Evolutionary conservation across 164 flowering plant species (phyloP).

Genomic region (Cinnamomum chago): DNA sequence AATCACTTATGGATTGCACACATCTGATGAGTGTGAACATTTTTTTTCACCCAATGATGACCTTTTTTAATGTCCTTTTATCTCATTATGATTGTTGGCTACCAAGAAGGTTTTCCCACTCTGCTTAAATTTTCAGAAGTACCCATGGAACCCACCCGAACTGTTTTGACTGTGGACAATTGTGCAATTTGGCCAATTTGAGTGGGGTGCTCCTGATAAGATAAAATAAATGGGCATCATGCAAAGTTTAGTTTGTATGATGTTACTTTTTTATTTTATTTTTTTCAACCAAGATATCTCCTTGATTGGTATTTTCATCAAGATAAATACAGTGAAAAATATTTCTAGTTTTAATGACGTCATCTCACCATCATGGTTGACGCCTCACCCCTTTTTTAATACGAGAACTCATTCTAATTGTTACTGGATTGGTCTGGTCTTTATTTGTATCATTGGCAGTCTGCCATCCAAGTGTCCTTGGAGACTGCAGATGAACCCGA

Average conservation of each 20-base stretch:
- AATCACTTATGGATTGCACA: no score
- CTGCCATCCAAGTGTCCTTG: conserved; percentile 22
- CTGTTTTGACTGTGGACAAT: background rate
- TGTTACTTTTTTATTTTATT: background rate
- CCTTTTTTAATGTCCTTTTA: no score
- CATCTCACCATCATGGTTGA: no score
- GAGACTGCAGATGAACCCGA: conserved; percentile 22
- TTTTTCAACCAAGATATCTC: no score
- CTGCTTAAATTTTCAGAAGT: background rate
- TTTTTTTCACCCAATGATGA: no score
- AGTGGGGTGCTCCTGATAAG: background rate
- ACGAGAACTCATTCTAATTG: background rate
- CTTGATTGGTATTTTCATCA: no score
- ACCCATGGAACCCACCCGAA: background rate
- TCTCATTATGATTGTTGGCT: no score
- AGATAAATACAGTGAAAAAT: background rate
- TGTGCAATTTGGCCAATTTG: background rate
- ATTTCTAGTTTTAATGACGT: background rate
- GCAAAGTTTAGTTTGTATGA: no score
- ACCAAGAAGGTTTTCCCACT: no score
- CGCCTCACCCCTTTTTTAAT: no score
- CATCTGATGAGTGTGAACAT: no score
- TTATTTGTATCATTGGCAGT: conserved; percentile 25
- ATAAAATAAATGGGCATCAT: no score
- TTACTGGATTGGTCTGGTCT: background rate